Percentiles rank a stretch among this genome's conserved stretches.
Conservation (phyloP, 768 basidiomycete genomes). For the Panaeolus cyanescens region DNA sequence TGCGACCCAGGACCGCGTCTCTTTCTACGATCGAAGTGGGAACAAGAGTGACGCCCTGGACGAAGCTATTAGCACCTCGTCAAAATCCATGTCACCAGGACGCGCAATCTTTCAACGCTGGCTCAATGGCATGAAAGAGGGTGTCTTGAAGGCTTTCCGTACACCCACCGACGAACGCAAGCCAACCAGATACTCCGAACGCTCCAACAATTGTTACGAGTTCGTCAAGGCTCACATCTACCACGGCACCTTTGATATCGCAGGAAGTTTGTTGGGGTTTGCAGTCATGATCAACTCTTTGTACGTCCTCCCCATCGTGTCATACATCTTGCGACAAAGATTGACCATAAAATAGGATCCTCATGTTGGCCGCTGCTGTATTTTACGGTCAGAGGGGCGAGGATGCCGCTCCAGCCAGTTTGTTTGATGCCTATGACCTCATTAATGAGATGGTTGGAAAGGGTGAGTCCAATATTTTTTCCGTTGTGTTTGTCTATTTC, state of each 20-base stretch:
- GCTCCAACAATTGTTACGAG: constrained; percentile 53
- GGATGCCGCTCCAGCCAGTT: constrained; percentile 56
- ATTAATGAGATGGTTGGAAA: constrained; percentile 66
- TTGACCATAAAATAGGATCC: constrained; percentile 49
- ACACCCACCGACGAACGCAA: constrained; percentile 34
- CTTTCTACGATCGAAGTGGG: constrained; percentile 26
- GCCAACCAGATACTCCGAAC: constrained; percentile 52
- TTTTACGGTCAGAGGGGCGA: constrained; percentile 51
- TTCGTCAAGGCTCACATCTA: constrained; percentile 68
- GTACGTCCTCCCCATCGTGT: constrained; percentile 39
- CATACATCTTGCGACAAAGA: neutral
- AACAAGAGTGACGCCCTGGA: constrained; percentile 10
- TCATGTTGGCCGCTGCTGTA: constrained; percentile 81
- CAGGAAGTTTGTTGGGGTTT: constrained; percentile 72
- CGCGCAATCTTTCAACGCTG: constrained; percentile 10
- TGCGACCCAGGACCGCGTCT: constrained; percentile 78
- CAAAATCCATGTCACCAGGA: neutral
- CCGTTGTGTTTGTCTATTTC: neutral
- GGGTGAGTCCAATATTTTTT: neutral
- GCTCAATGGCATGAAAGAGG: constrained; percentile 21
- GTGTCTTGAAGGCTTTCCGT: constrained; percentile 33
- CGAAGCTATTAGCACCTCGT: constrained; percentile 18
- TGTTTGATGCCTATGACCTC: constrained; percentile 84
- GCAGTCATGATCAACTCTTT: constrained; percentile 88
- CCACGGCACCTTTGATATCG: constrained; percentile 68